Conservation (phyloP, 768 basidiomycete genomes). For the Xanthoconium stramineum region DNA sequence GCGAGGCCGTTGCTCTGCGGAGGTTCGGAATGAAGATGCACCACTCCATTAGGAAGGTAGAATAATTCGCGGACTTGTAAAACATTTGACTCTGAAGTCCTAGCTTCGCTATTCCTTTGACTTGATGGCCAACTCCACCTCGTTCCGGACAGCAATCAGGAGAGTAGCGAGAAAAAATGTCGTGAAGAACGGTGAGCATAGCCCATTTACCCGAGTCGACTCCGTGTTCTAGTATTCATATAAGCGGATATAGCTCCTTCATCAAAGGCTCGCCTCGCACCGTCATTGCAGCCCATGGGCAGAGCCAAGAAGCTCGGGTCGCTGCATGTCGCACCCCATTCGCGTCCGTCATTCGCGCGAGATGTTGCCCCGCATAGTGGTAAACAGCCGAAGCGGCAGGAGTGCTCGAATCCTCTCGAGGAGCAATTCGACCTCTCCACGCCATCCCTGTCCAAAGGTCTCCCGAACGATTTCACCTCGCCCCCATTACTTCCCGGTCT, state of each 20-base stretch:
- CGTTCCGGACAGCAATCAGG: slow-evolving; percentile 6
- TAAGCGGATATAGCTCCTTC: slow-evolving; percentile 15
- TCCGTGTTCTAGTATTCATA: not conserved
- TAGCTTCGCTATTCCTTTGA: not conserved
- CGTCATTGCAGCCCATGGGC: slow-evolving; percentile 26
- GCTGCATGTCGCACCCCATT: slow-evolving; percentile 23
- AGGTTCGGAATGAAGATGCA: not conserved
- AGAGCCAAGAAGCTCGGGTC: slow-evolving; percentile 26
- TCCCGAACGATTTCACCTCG: slow-evolving; percentile 51
- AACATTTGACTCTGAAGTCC: not conserved
- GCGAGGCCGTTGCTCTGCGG: not conserved
- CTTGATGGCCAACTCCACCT: slow-evolving; percentile 2
- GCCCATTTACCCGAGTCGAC: not conserved
- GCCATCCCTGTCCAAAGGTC: slow-evolving; percentile 18
- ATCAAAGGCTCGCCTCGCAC: slow-evolving; percentile 26
- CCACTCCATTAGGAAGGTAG: slow-evolving; percentile 11
- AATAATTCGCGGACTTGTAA: slow-evolving; percentile 11
- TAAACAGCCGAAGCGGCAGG: slow-evolving; percentile 5
- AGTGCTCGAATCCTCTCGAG: slow-evolving; percentile 26
- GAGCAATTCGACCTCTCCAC: slow-evolving; percentile 38
- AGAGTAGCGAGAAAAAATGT: slow-evolving; percentile 14
- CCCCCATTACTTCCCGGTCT: slow-evolving; percentile 71
- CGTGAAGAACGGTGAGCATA: slow-evolving; percentile 13
- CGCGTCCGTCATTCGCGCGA: slow-evolving; percentile 16
- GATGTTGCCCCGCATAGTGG: slow-evolving; percentile 19